Evolutionary conservation across 495 filamentous ascomycete genomes (phyloP), one percentile per base, ranked within the genome.

Genomic region (Penicillium canescens): DNA sequence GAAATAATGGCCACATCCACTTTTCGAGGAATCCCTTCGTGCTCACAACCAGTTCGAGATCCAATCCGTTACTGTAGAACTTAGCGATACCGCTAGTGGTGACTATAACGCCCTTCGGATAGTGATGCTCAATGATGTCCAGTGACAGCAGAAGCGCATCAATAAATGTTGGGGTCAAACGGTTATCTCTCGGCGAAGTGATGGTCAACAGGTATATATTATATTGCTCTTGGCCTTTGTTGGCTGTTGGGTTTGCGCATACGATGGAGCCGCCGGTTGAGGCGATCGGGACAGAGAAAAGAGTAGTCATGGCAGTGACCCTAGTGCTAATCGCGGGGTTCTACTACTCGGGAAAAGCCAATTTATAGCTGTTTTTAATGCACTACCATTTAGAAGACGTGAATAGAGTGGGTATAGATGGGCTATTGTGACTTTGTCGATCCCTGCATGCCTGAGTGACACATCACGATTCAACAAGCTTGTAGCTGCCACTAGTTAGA

Each of bases 41-140:
- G 16, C 67, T 63, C 2, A 71, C 47, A 3, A 81, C 84, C 54
- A 82, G 70, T 11, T 82, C 75, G n/a, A 88, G 75, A 66, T 93
- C 88, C 7, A 93, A 75, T 0, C 89, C 89, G 70, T 91, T 92
- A 68, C 81, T 86, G 71, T 88, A 93, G 77, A 93, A 93, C 63
- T 92, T 93, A 42, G 75, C 61, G 39, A 92, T 86, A 28, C 77
- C 79, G 41, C 79, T 85, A 6, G 89, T 93, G 1, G 89, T 92
- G 23, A 93, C 68, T 4, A 90, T 71, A 0, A 91, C 89, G 42
- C 89, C 89, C 28, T 81, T 82, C 0, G 81, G 77, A 54, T 84
- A 81, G 8, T 78, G 71, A 46, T 84, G 80, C 57, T 92, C 87
- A 55, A 93, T 67, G 24, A 86, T 80, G 63, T 92, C 87, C 52